Conservation (phyloP, 164 flowering plant species). For the Piper betle region DNA sequence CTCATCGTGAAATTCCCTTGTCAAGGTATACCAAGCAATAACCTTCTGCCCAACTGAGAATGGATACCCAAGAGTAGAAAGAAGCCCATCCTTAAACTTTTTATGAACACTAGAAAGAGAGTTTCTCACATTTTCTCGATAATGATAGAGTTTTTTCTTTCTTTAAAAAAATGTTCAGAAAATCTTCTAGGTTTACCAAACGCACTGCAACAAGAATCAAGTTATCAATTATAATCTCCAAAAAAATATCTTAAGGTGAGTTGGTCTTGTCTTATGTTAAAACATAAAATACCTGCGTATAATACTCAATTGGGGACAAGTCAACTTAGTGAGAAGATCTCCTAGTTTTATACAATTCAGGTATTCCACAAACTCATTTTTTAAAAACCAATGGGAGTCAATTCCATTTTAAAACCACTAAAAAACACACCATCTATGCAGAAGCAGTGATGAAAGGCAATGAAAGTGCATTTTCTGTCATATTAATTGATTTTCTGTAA, state of each 20-base stretch:
- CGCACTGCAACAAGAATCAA: constrained; percentile 42
- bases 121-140: constrained; percentile 75
- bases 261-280: background rate
- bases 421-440: constrained; percentile 74
- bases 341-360: constrained; percentile 83
- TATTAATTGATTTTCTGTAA: background rate
- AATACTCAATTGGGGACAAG: constrained; percentile 96
- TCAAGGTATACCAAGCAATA: constrained; percentile 75
- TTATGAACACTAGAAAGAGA: constrained; percentile 68
- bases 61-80: constrained; percentile 77
- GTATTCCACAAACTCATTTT: constrained; percentile 90
- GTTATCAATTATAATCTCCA: no score
- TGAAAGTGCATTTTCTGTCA: constrained; percentile 49
- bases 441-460: constrained; percentile 44
- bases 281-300: constrained; percentile 53
- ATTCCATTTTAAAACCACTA: constrained; percentile 97
- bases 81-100: constrained; percentile 72
- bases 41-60: constrained; percentile 82
- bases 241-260: no score
- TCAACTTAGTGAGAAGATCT: constrained; percentile 65
- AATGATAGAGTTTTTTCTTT: constrained; percentile 78
- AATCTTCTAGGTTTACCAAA: constrained; percentile 92
- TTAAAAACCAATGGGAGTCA: constrained; percentile 95
- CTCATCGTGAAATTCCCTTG: constrained; percentile 84
- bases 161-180: constrained; percentile 63